phyloP scores from a whole-genome alignment of 306 rosid genomes.

The Gleditsia sinensis region DNA sequence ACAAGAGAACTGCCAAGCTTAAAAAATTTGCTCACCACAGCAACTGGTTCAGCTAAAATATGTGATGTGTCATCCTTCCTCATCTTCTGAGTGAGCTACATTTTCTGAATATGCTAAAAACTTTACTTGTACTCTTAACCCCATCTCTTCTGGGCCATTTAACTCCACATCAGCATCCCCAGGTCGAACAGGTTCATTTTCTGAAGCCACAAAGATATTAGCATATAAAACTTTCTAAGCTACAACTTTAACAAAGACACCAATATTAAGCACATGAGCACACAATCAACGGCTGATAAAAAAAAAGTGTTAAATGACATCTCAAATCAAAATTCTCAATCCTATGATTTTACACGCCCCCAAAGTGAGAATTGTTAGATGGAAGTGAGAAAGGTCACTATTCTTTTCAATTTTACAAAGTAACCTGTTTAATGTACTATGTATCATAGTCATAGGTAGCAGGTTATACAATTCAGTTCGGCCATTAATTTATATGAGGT shows the following conservation, averaged over 20 bases:
- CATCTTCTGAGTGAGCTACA: slow-evolving; percentile 49
- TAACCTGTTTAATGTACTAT: too few species aligned
- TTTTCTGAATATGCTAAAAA: slow-evolving; percentile 41
- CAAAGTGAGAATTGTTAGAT: background rate
- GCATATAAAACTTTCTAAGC: slow-evolving; percentile 1
- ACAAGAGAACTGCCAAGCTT: background rate
- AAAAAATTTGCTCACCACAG: slow-evolving; percentile 54
- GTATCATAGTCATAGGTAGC: too few species aligned
- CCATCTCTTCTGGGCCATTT: slow-evolving; percentile 45
- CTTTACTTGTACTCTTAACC: slow-evolving; percentile 57
- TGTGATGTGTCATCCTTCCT: slow-evolving; percentile 52
- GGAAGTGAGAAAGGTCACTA: too few species aligned
- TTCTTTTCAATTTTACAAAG: too few species aligned
- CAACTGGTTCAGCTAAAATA: slow-evolving; percentile 33
- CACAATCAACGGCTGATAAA: background rate
- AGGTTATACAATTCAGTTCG: too few species aligned
- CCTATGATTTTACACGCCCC: background rate
- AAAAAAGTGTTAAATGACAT: background rate
- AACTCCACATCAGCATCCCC: slow-evolving; percentile 38
- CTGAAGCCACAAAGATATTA: slow-evolving; percentile 7
- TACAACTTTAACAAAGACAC: background rate
- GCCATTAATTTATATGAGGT: too few species aligned
- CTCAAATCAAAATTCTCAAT: background rate
- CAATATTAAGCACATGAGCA: background rate
- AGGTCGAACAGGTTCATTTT: slow-evolving; percentile 21